Evolutionary conservation across 768 basidiomycete genomes (phyloP), one percentile per base, ranked within the genome.

Genomic region (Podaxis sp.): DNA sequence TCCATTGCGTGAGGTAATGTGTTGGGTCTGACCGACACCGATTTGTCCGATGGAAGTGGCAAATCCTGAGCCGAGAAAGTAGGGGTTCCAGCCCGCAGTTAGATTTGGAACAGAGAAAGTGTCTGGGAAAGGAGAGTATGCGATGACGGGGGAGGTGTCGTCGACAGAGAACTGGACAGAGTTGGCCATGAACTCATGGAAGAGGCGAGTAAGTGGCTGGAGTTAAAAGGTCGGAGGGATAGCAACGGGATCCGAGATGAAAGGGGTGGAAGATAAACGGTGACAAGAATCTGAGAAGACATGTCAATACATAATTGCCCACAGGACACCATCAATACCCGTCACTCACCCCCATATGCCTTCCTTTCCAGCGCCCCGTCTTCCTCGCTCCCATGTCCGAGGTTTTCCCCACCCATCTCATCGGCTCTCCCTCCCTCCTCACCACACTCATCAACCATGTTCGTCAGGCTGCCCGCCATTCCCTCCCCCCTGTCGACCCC

Each of bases 41-140:
- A 75, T 72, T 57, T 78, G 71, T 15, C 83, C 84, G 24, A 49
- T 69, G 12, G 73, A 62, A 36, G 66, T 60, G 0, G 80, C 77
- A 58, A 82, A 86, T 7, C 85, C 86, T 12, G 85, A 82, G 46
- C 48, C 54, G 2, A 76, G 73, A 73, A 82, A 90, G 74, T 79
- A 83, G 17, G 89, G 83, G 70, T 85, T 86, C 91, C 91, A 93
- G 69, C 89, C 89, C 28, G 77, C 78, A 20, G 72, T 68, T 46
- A 84, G 67, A 67, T 86, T 77, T 1, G 83, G 73, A 55, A 79
- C 71, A 44, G 82, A 76, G 61, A 85, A 75, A 11, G 81, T 82
- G 72, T 89, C 87, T 48, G 76, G 69, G 63, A 85, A 82, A 24
- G 91, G 90, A 63, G 72, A 78, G 76, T 90, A 92, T 28, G 68